Evolutionary conservation across 352 stramenopile genomes (phyloP), one percentile per base, ranked within the genome.

Genomic region (Nothophytophthora sp.): DNA sequence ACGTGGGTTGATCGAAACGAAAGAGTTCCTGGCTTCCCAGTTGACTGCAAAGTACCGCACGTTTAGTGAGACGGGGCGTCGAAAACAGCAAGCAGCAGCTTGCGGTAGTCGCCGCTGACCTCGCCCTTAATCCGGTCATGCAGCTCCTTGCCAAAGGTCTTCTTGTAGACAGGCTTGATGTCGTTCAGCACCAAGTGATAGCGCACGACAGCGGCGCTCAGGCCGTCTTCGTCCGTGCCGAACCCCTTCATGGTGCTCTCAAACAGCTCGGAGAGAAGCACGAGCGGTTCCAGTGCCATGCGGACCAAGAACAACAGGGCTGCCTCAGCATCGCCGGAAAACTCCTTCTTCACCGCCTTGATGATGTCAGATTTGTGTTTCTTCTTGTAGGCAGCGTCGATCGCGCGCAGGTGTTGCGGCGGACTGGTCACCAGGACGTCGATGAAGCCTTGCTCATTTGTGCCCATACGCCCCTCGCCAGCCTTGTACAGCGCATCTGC

Each of bases 101-200:
- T 53, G 24, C 78, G 62, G 63, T 59, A 85, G 65, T 87, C 68
- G 48, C 73, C 78, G 63, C 73, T 83, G 39, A 63, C 70, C 50
- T 88, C 76, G 39, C 67, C 72, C 59, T 86, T 63, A 63, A 89
- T 86, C 60, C 78, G 74, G 46, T 89, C 76, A 41, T 75, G 73
- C 27, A 89, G 66, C 44, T 85, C 75, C 68, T 78, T 83, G 43
- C 60, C 60, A 63, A 80, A 88, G 48, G 59, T 67, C 50, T 81
- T 80, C 72, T 83, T 76, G 71, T 90, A 90, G 23, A 61, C 73
- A 16, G 77, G 59, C 48, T 77, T 77, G 61, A 89, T 71, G 50
- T 88, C 70, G 22, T 62, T 61, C 23, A 90, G 69, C 40, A 86
- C 73, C 19, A 67, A 70, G 63, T 86, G 76, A 65, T 90, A 90